These are phyloP conservation scores for Aspergillus nidulans DNA, from an alignment of 495 filamentous ascomycete genomes.

Conservation along the genomic window DNA sequence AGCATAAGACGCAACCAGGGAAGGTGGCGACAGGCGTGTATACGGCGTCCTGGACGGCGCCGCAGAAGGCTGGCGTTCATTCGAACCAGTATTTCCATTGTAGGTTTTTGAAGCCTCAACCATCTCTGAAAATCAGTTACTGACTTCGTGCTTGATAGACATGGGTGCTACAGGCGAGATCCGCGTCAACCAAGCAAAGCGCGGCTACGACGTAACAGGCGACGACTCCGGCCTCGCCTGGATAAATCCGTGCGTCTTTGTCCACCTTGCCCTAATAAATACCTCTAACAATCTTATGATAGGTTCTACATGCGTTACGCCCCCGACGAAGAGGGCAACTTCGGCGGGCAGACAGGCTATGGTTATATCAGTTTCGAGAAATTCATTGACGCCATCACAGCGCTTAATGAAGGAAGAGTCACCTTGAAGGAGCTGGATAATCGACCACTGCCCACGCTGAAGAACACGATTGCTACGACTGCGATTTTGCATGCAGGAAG, in stretches of 20 bases:
- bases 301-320: slow-evolving; percentile 95
- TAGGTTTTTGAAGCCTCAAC: slow-evolving; percentile 20
- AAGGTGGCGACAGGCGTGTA: slow-evolving; percentile 86
- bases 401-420: slow-evolving; percentile 66
- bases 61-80: slow-evolving; percentile 86
- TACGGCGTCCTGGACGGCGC: slow-evolving; percentile 91
- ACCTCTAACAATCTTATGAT: not conserved
- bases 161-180: slow-evolving; percentile 81
- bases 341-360: slow-evolving; percentile 85
- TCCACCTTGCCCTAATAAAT: not conserved
- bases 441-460: slow-evolving; percentile 76
- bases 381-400: slow-evolving; percentile 82
- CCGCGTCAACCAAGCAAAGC: slow-evolving; percentile 86
- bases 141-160: slow-evolving; percentile 33
- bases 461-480: slow-evolving; percentile 85
- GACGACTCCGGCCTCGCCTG: slow-evolving; percentile 69
- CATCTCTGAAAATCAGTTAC: not conserved
- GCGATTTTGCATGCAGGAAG: slow-evolving; percentile 88
- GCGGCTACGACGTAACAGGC: slow-evolving; percentile 89
- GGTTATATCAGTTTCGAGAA: slow-evolving; percentile 95
- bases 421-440: slow-evolving; percentile 71
- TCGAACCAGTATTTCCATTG: slow-evolving; percentile 95
- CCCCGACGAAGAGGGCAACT: slow-evolving; percentile 92
- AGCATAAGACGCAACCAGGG: slow-evolving; percentile 58
- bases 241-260: slow-evolving; percentile 64